These are phyloP conservation scores for Paralagenidium karlingii DNA, from an alignment of 352 stramenopile genomes.

Conservation along the genomic window DNA sequence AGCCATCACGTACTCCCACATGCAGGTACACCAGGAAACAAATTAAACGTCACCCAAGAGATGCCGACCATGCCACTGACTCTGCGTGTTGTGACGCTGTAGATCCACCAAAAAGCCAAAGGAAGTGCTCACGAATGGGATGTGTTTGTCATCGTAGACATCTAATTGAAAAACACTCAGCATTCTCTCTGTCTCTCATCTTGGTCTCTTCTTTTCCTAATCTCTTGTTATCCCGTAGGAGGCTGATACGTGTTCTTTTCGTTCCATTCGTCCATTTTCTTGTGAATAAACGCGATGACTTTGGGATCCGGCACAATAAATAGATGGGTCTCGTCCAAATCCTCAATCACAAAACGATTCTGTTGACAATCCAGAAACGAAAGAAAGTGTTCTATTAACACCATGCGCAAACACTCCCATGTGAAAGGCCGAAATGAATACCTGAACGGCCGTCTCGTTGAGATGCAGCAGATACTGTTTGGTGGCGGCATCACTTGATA, in stretches of 20 bases:
- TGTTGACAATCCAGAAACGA: conserved; percentile 7
- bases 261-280: conserved; percentile 86
- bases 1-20: conserved; percentile 73
- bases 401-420: neutral
- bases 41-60: too few relatives aligned
- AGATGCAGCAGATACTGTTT: conserved; percentile 81
- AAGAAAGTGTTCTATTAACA: too few relatives aligned
- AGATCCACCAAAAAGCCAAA: neutral
- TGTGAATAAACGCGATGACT: conserved; percentile 75
- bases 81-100: neutral
- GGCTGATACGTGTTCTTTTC: conserved; percentile 82
- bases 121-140: conserved; percentile 1
- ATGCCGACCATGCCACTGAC: too few relatives aligned
- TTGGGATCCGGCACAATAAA: conserved; percentile 79
- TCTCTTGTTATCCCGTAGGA: conserved; percentile 52
- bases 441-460: conserved; percentile 75
- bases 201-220: too few relatives aligned
- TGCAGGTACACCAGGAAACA: conserved; percentile 35
- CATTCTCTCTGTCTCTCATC: too few relatives aligned
- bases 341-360: conserved; percentile 81
- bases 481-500: conserved; percentile 53
- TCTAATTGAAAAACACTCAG: too few relatives aligned
- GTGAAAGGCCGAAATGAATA: conserved; percentile 5
- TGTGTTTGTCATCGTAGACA: conserved; percentile 7
- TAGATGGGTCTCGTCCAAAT: conserved; percentile 72